Base-by-base conservation (phyloP, 148 eudicot species). In the Cornus suecica region DNA sequence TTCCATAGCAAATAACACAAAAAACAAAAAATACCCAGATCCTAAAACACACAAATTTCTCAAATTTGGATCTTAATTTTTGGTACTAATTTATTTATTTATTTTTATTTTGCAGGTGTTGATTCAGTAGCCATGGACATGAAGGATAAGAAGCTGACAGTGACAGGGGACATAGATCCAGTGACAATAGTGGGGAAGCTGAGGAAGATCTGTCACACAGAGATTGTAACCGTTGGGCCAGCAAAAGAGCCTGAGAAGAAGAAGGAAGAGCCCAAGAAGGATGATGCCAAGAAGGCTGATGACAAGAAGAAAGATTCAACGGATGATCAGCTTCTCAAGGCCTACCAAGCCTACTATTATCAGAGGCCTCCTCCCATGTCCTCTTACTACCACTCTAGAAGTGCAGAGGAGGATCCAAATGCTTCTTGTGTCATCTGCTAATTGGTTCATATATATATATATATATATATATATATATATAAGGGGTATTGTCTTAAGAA, bases 121-220 rank as follows among this genome's bases (percentile, higher is more conserved):
- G 95, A 90, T 10, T 91, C 93, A 72, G 78, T 93, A n/a, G 24
- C 93, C 15, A 77, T 91, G 82, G 89, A 89, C 58, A 68, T 69
- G 77, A 88, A 85, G 67, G 90, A 87, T 66, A 83, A 78, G 74
- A 87, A 85, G 65, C 5, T 91, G 80, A 91, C 97, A 14, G 65
- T 91, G 18, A 82, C 74, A 16, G 97, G 97, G 42, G 83, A 80
- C 74, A 69, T 89, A 42, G 93, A 91, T 79, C 91, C 90, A 8
- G 83, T 91, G 16, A n/a, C 8, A 1, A 42, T 89, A 8, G 90
- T 81, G 20, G 82, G 58, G 1, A 91, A 91, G 70, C 41, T 91
- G 52, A 84, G 90, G 60, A 91, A 87, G 72, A 26, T 80, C 27
- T 91, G 83, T n/a, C 41, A 28, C 61, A 80, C 91, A 1, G 89